Evolutionary conservation across 2,329 filamentous ascomycete species (phyloP).

Genomic region (Septoria linicola): DNA sequence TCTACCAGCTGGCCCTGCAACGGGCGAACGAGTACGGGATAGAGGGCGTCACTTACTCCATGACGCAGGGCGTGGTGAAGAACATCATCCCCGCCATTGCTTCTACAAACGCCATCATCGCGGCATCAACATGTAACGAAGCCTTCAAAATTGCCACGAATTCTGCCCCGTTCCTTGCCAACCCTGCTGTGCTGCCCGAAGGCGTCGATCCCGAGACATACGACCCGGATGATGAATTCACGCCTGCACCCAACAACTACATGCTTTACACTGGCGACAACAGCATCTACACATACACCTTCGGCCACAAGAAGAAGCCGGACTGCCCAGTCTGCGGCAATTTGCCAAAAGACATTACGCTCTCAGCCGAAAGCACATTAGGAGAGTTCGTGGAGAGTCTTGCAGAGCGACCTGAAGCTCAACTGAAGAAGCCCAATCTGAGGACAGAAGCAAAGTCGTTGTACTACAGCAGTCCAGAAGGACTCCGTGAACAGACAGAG

Average conservation of each 20-base stretch:
- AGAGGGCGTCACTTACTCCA: constrained; percentile 84
- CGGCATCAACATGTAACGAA: constrained; percentile 93
- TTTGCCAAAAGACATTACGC: constrained; percentile 69
- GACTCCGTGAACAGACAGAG: constrained; percentile 79
- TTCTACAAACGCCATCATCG: constrained; percentile 95
- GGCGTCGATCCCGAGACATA: constrained; percentile 27
- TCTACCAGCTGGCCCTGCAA: constrained; percentile 78
- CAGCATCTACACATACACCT: constrained; percentile 94
- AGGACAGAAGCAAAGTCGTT: constrained; percentile 77
- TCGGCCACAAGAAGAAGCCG: constrained; percentile 87
- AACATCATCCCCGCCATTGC: constrained; percentile 99
- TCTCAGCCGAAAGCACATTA: constrained; percentile 70
- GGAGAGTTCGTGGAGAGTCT: constrained; percentile 83
- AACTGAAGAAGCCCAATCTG: constrained; percentile 90
- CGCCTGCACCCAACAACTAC: constrained; percentile 64
- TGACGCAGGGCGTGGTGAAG: constrained; percentile 97
- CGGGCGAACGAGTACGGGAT: constrained; percentile 89
- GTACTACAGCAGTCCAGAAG: constrained; percentile 82
- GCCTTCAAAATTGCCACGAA: constrained; percentile 89
- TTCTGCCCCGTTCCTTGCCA: constrained; percentile 74
- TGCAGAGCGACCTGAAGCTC: constrained; percentile 78
- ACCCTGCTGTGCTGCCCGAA: constrained; percentile 53
- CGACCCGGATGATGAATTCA: constrained; percentile 24
- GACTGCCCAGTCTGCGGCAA: constrained; percentile 95
- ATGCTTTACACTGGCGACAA: constrained; percentile 99